A percentile compares a stretch with the other conserved stretches of the same genome.
These are phyloP conservation scores for Limnanthes douglasii DNA, from an alignment of 345 rosid species.

Conservation along the genomic window DNA sequence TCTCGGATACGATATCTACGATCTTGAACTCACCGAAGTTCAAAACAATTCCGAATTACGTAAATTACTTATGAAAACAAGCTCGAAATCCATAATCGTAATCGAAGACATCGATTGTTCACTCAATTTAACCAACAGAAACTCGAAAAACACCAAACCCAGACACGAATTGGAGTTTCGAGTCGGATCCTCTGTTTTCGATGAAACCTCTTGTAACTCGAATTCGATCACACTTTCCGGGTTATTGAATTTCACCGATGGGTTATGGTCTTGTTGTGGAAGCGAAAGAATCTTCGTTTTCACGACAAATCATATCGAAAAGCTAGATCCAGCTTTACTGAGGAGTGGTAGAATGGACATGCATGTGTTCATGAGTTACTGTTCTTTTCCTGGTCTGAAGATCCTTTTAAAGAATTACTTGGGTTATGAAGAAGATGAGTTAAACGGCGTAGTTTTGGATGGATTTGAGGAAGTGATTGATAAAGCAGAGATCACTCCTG, in stretches of 20 bases:
- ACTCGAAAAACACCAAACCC: conserved; percentile 19
- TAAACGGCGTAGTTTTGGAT: conserved; percentile 15
- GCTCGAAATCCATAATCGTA: conserved; percentile 81
- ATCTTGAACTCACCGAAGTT: conserved; percentile 90
- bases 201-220: conserved; percentile 20
- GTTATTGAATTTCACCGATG: conserved; percentile 84
- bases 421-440: conserved; percentile 23
- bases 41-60: conserved; percentile 78
- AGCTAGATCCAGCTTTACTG: conserved; percentile 83
- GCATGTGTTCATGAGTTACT: conserved; percentile 79
- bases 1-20: conserved; percentile 85
- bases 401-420: conserved; percentile 58
- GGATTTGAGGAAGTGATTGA: conserved; percentile 34
- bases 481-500: conserved; percentile 81
- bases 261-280: conserved; percentile 96
- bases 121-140: conserved; percentile 48
- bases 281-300: conserved; percentile 93
- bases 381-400: conserved; percentile 55
- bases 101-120: conserved; percentile 95
- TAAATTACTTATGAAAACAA: conserved; percentile 76
- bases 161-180: conserved; percentile 34
- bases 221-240: conserved; percentile 79
- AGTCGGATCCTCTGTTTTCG: conserved; percentile 16
- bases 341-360: conserved; percentile 96
- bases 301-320: conserved; percentile 85